Evolutionary conservation across 2,329 filamentous ascomycete genomes (phyloP).

Genomic region (Dothistroma septosporum): DNA sequence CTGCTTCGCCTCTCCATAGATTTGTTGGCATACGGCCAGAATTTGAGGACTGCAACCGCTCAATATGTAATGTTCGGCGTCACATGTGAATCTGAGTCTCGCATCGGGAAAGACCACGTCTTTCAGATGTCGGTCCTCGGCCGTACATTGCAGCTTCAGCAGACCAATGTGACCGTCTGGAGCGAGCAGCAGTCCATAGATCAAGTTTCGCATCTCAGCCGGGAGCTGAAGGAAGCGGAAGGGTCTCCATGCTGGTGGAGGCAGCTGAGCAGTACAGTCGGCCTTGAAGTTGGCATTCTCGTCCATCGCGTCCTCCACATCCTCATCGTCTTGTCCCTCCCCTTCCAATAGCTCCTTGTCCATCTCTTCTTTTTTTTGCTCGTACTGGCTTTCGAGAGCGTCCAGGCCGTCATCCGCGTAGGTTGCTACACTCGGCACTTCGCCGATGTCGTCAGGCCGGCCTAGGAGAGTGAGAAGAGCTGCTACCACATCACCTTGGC

Average conservation of each 20-base stretch:
- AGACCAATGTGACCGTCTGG: constrained; percentile 13
- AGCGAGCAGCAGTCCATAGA: constrained; percentile 17
- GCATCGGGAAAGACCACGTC: background rate
- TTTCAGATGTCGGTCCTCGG: constrained; percentile 3
- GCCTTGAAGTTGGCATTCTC: background rate
- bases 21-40: constrained; percentile 34
- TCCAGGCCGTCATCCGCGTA: background rate
- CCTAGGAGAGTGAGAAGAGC: background rate
- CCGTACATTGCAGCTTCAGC: constrained; percentile 7
- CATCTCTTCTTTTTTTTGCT: background rate
- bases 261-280: background rate
- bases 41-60: constrained; percentile 16
- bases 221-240: constrained; percentile 21
- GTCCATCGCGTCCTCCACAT: background rate
- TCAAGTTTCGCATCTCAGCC: constrained; percentile 16
- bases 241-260: background rate
- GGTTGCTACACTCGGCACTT: background rate
- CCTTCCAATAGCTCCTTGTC: background rate
- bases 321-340: background rate
- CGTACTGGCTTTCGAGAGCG: background rate
- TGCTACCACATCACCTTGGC: background rate
- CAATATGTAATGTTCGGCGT: background rate
- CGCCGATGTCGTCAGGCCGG: background rate
- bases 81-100: background rate
- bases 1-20: constrained; percentile 36